Conservation (phyloP, 345 rosid species). For the Rhodamnia rubescens region DNA sequence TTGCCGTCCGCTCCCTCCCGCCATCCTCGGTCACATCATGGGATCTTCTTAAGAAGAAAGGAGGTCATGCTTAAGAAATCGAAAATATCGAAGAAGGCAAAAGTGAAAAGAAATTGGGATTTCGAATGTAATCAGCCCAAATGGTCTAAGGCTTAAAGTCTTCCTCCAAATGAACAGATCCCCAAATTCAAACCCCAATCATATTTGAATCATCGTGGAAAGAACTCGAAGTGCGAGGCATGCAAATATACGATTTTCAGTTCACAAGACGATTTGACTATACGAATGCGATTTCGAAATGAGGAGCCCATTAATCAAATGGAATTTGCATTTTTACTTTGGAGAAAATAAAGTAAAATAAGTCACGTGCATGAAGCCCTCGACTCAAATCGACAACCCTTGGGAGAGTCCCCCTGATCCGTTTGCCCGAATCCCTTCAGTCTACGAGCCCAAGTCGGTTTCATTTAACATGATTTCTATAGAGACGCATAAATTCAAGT, state of each 20-base stretch:
- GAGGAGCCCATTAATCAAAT: neutral
- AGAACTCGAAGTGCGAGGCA: neutral
- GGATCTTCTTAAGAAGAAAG: neutral
- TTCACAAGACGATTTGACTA: neutral
- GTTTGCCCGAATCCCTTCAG: neutral
- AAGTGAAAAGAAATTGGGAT: neutral
- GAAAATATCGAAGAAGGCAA: neutral
- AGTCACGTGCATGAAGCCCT: neutral
- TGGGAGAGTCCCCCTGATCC: neutral
- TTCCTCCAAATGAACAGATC: rapidly evolving
- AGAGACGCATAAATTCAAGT: neutral
- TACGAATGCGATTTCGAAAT: neutral
- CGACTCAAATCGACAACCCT: neutral
- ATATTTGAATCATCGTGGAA: neutral
- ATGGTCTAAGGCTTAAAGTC: neutral
- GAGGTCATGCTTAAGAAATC: neutral
- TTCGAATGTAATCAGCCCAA: neutral
- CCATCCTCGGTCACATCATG: rapidly evolving
- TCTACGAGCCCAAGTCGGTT: neutral
- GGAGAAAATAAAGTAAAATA: neutral
- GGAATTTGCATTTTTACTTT: neutral
- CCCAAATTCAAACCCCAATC: neutral
- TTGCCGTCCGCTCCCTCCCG: no score
- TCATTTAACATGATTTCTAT: neutral
- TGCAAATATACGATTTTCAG: neutral